Base-by-base conservation (phyloP, 1,284 basidiomycete species). In the Tausonia pullulans region DNA sequence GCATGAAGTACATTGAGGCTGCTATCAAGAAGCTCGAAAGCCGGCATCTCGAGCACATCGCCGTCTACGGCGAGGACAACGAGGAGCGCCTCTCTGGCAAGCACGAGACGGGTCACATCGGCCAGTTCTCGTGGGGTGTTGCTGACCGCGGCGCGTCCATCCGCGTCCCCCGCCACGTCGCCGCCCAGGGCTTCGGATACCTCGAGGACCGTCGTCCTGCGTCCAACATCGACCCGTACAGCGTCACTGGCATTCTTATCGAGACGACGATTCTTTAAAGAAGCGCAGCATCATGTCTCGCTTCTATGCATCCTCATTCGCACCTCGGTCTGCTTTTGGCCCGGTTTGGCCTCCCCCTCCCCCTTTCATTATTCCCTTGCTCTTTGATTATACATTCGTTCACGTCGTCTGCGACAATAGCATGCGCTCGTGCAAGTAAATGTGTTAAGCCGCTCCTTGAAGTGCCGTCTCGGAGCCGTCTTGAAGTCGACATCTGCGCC, bases 81-180 rank as follows among this genome's bases (percentile, higher is more conserved):
- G 93, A 97, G 69, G 80, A 91, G 71, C 85, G 93, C 75, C 82
- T 97, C 72, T 95, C 92, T 54, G 93, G 94, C 68, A 75, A 73
- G 70, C 93, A 96, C 76, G 96, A 99, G 84, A 99, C 96, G 59
- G 94, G 89, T 68, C 91, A 95, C 79, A 98, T 98, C 74, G 84
- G 87, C 72, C 77, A 78, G 67, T 99, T 99, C 83, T 90, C 87
- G 70, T 90, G 89, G 67, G 95, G 95, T 78, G 90, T 98, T 68
- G 95, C 95, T 72, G 91, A 98, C 83, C 90, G 95, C 79, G 95
- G 93, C 74, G 92, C 91, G 61, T 94, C 88, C n/a, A 89, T 93
- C 77, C 77, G 79, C 66, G 87, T 96, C 65, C 94, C 94, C 64
- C 82, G 93, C 72, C 90, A 95, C 77, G 92, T 96, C 71, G 88